A percentile compares a stretch with the other conserved stretches of the same genome.
Evolutionary conservation across 2,329 filamentous ascomycete genomes (phyloP).

Genomic region (Phialophora macrospora): DNA sequence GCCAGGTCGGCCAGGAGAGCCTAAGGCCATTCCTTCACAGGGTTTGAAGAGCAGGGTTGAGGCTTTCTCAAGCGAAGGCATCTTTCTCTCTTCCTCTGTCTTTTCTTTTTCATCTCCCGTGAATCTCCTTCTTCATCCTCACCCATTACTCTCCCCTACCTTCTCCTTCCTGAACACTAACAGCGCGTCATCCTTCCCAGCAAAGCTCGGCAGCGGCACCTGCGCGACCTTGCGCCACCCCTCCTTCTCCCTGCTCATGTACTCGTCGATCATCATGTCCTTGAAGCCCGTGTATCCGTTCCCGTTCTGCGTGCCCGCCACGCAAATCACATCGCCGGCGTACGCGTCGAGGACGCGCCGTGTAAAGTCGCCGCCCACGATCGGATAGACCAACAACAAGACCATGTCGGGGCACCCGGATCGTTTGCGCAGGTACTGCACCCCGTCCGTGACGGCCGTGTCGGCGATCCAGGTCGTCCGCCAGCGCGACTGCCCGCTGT

Average conservation of each 20-base stretch:
- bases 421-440: slow-evolving; percentile 60
- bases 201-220: slow-evolving; percentile 73
- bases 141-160: neutral
- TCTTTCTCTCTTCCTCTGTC: neutral
- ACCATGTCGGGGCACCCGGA: slow-evolving; percentile 61
- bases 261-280: slow-evolving; percentile 67
- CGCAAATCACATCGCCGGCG: slow-evolving; percentile 67
- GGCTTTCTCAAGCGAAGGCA: neutral
- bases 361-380: slow-evolving; percentile 71
- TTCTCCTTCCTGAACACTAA: slow-evolving; percentile 61
- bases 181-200: slow-evolving; percentile 75
- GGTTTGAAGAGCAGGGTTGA: neutral
- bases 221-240: slow-evolving; percentile 66
- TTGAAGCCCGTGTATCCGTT: slow-evolving; percentile 76
- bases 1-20: neutral
- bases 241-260: slow-evolving; percentile 59
- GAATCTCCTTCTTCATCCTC: neutral
- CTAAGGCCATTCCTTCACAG: neutral
- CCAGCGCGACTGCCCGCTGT: slow-evolving; percentile 71
- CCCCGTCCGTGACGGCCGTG: slow-evolving; percentile 66
- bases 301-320: slow-evolving; percentile 74
- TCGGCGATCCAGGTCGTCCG: slow-evolving; percentile 71
- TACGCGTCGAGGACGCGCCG: slow-evolving; percentile 65
- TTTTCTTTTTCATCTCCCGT: neutral
- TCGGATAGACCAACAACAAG: slow-evolving; percentile 73